phyloP scores from a whole-genome alignment of 495 filamentous ascomycete genomes.

The Copromyces sp. region DNA sequence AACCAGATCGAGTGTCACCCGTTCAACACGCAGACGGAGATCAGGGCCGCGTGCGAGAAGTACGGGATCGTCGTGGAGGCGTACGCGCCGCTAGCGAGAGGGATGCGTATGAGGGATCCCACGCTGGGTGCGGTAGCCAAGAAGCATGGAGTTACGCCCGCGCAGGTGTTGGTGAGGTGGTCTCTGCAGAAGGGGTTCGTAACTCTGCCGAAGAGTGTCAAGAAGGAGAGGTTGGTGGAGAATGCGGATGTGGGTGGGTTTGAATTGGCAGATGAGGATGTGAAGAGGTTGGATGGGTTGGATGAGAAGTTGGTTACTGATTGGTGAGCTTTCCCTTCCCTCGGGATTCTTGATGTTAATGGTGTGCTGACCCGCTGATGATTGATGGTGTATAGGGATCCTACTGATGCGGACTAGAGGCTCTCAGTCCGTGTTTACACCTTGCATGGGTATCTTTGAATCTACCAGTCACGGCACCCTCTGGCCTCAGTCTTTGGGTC shows the following conservation, averaged over 20 bases:
- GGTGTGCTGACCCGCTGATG: background rate
- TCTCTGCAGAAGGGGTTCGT: slow-evolving; percentile 65
- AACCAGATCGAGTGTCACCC: slow-evolving; percentile 66
- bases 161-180: slow-evolving; percentile 55
- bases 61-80: slow-evolving; percentile 52
- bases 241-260: slow-evolving; percentile 62
- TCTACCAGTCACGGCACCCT: background rate
- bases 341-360: background rate
- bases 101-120: slow-evolving; percentile 44
- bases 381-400: background rate
- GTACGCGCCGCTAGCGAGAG: slow-evolving; percentile 53
- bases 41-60: slow-evolving; percentile 44
- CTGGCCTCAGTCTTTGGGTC: background rate
- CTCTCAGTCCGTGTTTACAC: background rate
- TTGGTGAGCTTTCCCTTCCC: slow-evolving; percentile 27
- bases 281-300: slow-evolving; percentile 51
- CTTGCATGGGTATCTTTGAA: background rate
- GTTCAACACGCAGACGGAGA: slow-evolving; percentile 52
- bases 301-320: slow-evolving; percentile 59
- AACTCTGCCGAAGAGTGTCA: slow-evolving; percentile 63
- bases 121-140: slow-evolving; percentile 38
- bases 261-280: slow-evolving; percentile 51
- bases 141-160: slow-evolving; percentile 50
- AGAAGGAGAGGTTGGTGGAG: slow-evolving; percentile 47
- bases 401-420: background rate